These are phyloP conservation scores for Mycena belliarum DNA, from an alignment of 768 basidiomycete genomes.

Conservation along the genomic window DNA sequence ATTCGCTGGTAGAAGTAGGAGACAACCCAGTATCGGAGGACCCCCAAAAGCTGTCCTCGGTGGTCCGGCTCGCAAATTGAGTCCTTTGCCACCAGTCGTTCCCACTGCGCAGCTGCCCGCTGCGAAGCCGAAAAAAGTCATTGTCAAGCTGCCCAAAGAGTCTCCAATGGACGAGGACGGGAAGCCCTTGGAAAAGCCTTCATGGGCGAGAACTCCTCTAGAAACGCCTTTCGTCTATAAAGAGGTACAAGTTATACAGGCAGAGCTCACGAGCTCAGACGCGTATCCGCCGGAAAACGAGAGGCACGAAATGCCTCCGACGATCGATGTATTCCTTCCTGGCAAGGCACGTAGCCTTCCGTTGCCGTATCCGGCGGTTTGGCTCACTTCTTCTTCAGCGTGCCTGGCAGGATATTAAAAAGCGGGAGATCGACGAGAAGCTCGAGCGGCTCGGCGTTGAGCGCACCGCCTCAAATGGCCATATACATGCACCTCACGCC, in stretches of 20 bases:
- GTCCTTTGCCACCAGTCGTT: slow-evolving; percentile 52
- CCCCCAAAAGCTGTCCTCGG: slow-evolving; percentile 88
- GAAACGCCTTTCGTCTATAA: slow-evolving; percentile 30
- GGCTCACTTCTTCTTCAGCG: slow-evolving; percentile 39
- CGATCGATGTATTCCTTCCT: slow-evolving; percentile 81
- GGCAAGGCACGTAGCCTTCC: slow-evolving; percentile 52
- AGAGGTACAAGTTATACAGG: slow-evolving; percentile 26
- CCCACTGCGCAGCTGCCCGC: slow-evolving; percentile 30
- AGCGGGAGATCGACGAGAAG: slow-evolving; percentile 77
- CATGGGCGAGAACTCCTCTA: slow-evolving; percentile 67
- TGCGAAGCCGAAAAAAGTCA: slow-evolving; percentile 63
- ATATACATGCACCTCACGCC: slow-evolving; percentile 74
- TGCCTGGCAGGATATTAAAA: slow-evolving; percentile 75
- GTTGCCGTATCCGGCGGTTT: slow-evolving; percentile 6
- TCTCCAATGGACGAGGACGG: slow-evolving; percentile 46
- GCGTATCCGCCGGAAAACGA: slow-evolving; percentile 66
- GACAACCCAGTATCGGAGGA: slow-evolving; percentile 77
- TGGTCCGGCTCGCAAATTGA: slow-evolving; percentile 75
- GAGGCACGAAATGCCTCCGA: slow-evolving; percentile 58
- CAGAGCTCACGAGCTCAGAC: slow-evolving; percentile 48
- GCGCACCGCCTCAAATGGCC: slow-evolving; percentile 50
- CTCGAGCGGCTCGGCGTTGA: slow-evolving; percentile 80
- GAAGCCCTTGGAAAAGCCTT: slow-evolving; percentile 41
- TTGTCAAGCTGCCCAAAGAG: slow-evolving; percentile 76
- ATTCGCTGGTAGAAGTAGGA: slow-evolving; percentile 61